These are phyloP conservation scores for Conidiobolus incongruus DNA, from an alignment of 371 early-diverging fungal species.

Conservation along the genomic window DNA sequence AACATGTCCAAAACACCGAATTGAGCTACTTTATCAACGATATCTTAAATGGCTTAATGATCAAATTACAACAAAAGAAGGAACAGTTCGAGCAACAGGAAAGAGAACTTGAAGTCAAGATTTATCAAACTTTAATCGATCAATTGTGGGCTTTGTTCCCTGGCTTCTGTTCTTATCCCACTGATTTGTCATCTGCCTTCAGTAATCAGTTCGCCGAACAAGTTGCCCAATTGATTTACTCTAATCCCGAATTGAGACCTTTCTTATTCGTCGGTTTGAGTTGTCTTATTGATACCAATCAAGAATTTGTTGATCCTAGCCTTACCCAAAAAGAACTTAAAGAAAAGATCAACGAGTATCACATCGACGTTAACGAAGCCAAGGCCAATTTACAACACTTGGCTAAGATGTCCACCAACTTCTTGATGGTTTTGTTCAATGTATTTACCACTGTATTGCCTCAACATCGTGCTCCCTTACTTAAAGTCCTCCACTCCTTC, in stretches of 20 bases:
- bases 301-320: constrained; percentile 16
- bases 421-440: constrained; percentile 61
- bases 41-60: constrained; percentile 50
- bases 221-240: constrained; percentile 35
- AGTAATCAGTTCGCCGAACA: constrained; percentile 38
- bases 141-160: constrained; percentile 83
- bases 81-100: constrained; percentile 31
- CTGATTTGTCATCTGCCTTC: constrained; percentile 29
- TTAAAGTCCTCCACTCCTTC: constrained; percentile 45
- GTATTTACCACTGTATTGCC: constrained; percentile 45
- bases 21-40: constrained; percentile 45
- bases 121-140: constrained; percentile 63
- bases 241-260: constrained; percentile 53
- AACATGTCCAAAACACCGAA: constrained; percentile 51
- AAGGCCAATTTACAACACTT: constrained; percentile 25
- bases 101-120: constrained; percentile 60
- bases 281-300: constrained; percentile 43
- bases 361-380: constrained; percentile 29
- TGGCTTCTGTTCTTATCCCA: constrained; percentile 63
- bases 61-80: constrained; percentile 40
- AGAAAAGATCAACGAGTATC: constrained; percentile 22
- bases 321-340: constrained; percentile 24
- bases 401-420: constrained; percentile 44
- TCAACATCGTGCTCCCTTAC: constrained; percentile 36
- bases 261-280: constrained; percentile 51